Evolutionary conservation across 148 eudicot genomes (phyloP).

Genomic region (Camellia lanceoleosa): DNA sequence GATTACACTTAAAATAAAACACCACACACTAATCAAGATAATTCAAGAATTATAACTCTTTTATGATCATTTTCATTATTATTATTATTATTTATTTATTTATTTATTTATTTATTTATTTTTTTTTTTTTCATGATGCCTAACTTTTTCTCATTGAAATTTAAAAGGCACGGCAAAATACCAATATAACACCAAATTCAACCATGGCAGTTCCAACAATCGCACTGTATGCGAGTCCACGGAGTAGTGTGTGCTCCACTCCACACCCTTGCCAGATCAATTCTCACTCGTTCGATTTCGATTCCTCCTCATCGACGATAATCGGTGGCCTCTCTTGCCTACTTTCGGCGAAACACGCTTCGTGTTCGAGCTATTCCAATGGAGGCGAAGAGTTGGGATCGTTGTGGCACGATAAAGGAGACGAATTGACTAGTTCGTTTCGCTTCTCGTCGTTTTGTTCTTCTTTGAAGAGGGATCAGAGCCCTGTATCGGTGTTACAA

Average conservation of each 20-base stretch:
- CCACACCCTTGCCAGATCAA: constrained; percentile 54
- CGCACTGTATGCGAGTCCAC: constrained; percentile 73
- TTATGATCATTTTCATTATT: no score
- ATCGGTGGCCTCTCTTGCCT: constrained; percentile 66
- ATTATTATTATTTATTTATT: no score
- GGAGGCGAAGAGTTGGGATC: constrained; percentile 41
- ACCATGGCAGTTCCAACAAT: constrained; percentile 82
- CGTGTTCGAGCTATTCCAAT: constrained; percentile 31
- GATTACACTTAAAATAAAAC: no score
- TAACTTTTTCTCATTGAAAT: no score
- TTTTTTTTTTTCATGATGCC: no score
- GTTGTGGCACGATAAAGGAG: constrained; percentile 37
- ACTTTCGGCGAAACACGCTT: constrained; percentile 39
- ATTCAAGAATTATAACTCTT: no score
- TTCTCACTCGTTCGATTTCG: constrained; percentile 61
- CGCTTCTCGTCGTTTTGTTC: constrained; percentile 32
- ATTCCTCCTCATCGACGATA: constrained; percentile 46
- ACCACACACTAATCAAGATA: no score
- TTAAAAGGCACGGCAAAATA: no score
- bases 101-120: no score
- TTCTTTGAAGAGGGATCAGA: constrained; percentile 57
- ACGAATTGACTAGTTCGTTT: constrained; percentile 53
- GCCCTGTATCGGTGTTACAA: constrained; percentile 82
- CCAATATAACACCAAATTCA: not conserved
- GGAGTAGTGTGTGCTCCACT: constrained; percentile 59